phyloP scores from a whole-genome alignment of 306 rosid genomes.

The Datisca glomerata region DNA sequence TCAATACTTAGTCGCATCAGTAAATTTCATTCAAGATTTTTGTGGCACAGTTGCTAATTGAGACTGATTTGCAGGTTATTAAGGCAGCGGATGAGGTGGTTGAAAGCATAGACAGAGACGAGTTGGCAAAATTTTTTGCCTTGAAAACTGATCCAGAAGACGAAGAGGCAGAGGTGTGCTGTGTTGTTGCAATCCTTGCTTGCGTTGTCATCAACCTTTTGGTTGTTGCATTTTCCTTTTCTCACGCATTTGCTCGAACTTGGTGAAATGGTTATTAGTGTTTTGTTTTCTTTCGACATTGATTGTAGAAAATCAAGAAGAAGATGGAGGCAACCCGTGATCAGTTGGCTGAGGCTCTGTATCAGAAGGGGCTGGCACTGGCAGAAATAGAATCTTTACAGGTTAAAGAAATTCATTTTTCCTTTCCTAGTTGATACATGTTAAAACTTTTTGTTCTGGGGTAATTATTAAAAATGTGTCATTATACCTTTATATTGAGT shows the following conservation, averaged over 20 bases:
- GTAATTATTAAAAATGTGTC: no score
- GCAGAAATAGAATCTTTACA: conserved; percentile 56
- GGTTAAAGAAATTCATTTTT: conserved; percentile 33
- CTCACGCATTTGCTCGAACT: background rate
- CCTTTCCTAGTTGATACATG: conserved; percentile 6
- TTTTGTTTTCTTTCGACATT: conserved; percentile 4
- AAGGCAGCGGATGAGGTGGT: conserved; percentile 72
- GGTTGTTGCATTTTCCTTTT: no score
- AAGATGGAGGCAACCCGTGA: conserved; percentile 79
- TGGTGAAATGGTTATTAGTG: background rate
- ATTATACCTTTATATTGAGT: no score
- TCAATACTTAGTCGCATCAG: no score
- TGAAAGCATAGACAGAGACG: conserved; percentile 70
- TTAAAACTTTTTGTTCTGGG: no score
- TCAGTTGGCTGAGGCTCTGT: conserved; percentile 79
- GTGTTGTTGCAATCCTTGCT: background rate
- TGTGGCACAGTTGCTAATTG: no score
- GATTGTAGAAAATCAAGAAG: conserved; percentile 54
- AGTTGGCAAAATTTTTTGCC: conserved; percentile 53
- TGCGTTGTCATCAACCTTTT: no score
- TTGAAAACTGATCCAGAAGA: conserved; percentile 75
- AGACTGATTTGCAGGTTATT: conserved; percentile 60
- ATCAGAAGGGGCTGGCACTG: conserved; percentile 82
- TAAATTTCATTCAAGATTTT: no score
- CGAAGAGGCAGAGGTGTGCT: conserved; percentile 73